Evolutionary conservation across 805 yeast genomes (phyloP), one percentile per base, ranked within the genome.

Genomic region (Metschnikowia shivogae): DNA sequence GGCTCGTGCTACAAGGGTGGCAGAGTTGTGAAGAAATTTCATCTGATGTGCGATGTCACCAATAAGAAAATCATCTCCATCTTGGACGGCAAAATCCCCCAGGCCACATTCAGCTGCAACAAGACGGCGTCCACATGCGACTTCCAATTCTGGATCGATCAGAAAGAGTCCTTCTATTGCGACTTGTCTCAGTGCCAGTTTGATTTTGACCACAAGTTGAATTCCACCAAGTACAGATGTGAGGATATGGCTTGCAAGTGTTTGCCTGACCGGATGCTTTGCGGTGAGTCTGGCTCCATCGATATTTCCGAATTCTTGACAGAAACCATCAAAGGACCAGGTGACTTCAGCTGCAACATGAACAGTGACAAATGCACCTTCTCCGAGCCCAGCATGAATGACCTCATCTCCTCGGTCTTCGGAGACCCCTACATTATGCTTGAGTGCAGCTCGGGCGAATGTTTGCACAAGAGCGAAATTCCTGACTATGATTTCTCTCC

Each of bases 331-430:
- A 71, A 70, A 32, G 99, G 99, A 1, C 99, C 99, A 0, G 99
- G 96, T 28, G 90, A 86, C 50, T 89, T 93, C 58, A 68, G 80
- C 3, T 93, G 99, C 67, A 87, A 89, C 61, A 62, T 86, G 19
- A 62, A 67, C 5, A 62, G 76, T 12, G 78, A 73, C 34, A 65
- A 72, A 37, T 93, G 99, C 68, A 73, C 73, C 38, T 93, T 93
- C 58, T 83, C 92, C 2, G 99, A 93, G 61, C 98, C 99, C 36
- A 83, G 93, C 44, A 92, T 93, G 97, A 87, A 93, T 66, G 95
- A 87, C 53, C 74, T 93, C 58, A 93, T 93, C 46, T 74, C 81
- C 47, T 81, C 88, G 6, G 95, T 93, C 2, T 93, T 93, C 67
- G 99, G 99, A n/a, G 99, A 93, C 61, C 87, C 92, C 1, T 77